Base-by-base conservation (phyloP, 108 stramenopile species). In the Chaetoceros tenuissimus region DNA sequence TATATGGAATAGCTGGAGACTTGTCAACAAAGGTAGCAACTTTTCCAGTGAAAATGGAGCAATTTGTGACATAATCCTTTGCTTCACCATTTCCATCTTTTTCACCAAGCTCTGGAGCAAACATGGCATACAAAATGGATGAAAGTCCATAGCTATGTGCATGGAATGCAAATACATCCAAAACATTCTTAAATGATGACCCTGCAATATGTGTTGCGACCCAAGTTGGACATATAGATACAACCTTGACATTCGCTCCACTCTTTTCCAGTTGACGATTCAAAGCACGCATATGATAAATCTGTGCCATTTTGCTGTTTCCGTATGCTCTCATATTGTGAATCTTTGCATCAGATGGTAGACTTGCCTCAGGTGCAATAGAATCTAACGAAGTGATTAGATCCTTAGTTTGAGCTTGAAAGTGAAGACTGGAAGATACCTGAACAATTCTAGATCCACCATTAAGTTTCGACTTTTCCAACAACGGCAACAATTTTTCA, bases 231-330 rank as follows among this genome's bases (percentile, higher is more conserved):
- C 82, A 83, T 17, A 72, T 53, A 34, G 55, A 62, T 3, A 74
- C 72, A 46, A 60, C 53, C 13, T 48, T 49, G 23, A 24, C 2
- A 21, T 59, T 13, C 2, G 23, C 19, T 20, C 31, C 48, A 16
- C 13, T 17, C 29, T 54, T 48, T 8, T 55, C 26, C 31, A 46
- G 31, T 20, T 57, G 2, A 3, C 57, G 26, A 19, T 47, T 22
- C 28, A 75, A 46, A 2, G 64, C 34, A 27, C 71, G 50, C 5
- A 66, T 59, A 50, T 83, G 78, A 0, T 74, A 50, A 19, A 79
- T 56, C 52, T 79, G 78, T n/a, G 82, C 82, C 48, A 83, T 40
- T 56, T 83, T 83, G 63, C 66, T 58, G 28, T 79, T 83, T 3
- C 64, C 62, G 52, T 83, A 83, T 28, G 60, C 21, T 53, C 23